Evolutionary conservation across 768 basidiomycete species (phyloP).

Genomic region (Basidioascus undulatus): DNA sequence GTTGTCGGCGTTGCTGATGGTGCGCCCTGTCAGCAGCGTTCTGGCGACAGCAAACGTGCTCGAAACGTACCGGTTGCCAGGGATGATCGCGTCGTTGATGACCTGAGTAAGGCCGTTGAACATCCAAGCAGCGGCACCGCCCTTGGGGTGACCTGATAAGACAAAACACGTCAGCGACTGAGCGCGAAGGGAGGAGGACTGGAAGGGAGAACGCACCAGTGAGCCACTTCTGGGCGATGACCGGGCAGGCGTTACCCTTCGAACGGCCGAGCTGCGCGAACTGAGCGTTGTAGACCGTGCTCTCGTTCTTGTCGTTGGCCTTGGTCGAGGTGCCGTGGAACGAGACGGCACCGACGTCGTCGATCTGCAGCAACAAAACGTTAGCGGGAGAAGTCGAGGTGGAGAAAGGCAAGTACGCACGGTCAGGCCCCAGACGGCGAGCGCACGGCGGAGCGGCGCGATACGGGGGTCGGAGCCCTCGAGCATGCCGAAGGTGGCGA

Average conservation of each 20-base stretch:
- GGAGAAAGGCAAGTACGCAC: too few species aligned
- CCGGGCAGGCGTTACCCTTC: slow-evolving; percentile 84
- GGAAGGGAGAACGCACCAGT: too few species aligned
- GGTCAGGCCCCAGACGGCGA: slow-evolving; percentile 88
- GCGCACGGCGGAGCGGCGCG: slow-evolving; percentile 75
- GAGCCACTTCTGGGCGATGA: slow-evolving; percentile 91
- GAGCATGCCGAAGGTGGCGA: slow-evolving; percentile 89
- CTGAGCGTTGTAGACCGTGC: slow-evolving; percentile 85
- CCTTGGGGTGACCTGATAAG: slow-evolving; percentile 88
- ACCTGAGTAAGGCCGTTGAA: slow-evolving; percentile 56
- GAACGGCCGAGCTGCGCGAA: slow-evolving; percentile 72
- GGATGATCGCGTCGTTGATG: slow-evolving; percentile 60
- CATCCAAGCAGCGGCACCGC: slow-evolving; percentile 97
- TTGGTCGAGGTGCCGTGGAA: slow-evolving; percentile 27
- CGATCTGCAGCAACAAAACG: background rate
- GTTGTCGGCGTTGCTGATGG: slow-evolving; percentile 69
- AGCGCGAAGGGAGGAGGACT: background rate
- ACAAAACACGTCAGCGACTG: too few species aligned
- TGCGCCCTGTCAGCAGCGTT: too few species aligned
- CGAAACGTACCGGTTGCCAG: slow-evolving; percentile 71
- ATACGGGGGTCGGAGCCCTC: slow-evolving; percentile 64
- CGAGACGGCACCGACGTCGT: slow-evolving; percentile 9
- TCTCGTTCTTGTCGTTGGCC: slow-evolving; percentile 85
- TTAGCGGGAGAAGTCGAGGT: slow-evolving; percentile 29
- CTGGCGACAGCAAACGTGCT: too few species aligned